Conservation (phyloP, 2,329 filamentous ascomycete genomes). For the Rachicladosporium sp. region DNA sequence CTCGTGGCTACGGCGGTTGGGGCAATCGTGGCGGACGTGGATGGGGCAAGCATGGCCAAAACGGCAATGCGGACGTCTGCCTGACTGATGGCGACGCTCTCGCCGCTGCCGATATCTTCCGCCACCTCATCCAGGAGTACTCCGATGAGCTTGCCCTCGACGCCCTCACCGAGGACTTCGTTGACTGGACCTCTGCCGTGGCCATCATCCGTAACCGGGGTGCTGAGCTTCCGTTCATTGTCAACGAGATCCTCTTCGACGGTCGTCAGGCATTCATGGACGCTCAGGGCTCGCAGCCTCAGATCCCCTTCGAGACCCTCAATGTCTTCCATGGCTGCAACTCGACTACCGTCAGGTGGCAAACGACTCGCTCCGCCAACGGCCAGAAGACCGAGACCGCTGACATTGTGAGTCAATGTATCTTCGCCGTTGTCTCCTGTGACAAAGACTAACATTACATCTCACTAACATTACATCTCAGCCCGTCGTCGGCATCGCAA, state of each 20-base stretch:
- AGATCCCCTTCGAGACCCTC: constrained; percentile 20
- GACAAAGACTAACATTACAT: neutral
- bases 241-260: constrained; percentile 16
- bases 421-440: neutral
- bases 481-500: constrained; percentile 16
- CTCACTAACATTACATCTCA: constrained; percentile 1
- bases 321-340: constrained; percentile 18
- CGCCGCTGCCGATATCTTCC: constrained; percentile 17
- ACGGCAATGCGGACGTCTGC: constrained; percentile 10
- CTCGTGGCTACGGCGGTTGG: constrained; percentile 11
- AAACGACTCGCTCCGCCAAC: constrained; percentile 13
- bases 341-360: constrained; percentile 16
- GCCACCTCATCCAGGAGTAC: constrained; percentile 20
- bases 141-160: constrained; percentile 16
- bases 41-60: constrained; percentile 8
- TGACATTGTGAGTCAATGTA: constrained; percentile 14
- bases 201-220: constrained; percentile 21
- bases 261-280: constrained; percentile 17
- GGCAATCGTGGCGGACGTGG: constrained; percentile 4
- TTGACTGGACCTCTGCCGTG: constrained; percentile 20
- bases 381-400: constrained; percentile 16
- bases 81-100: constrained; percentile 14
- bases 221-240: constrained; percentile 12
- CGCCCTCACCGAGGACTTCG: constrained; percentile 18
- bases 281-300: constrained; percentile 18